Evolutionary conservation across 2,329 filamentous ascomycete species (phyloP).

Genomic region (Aplosporella prunicola): DNA sequence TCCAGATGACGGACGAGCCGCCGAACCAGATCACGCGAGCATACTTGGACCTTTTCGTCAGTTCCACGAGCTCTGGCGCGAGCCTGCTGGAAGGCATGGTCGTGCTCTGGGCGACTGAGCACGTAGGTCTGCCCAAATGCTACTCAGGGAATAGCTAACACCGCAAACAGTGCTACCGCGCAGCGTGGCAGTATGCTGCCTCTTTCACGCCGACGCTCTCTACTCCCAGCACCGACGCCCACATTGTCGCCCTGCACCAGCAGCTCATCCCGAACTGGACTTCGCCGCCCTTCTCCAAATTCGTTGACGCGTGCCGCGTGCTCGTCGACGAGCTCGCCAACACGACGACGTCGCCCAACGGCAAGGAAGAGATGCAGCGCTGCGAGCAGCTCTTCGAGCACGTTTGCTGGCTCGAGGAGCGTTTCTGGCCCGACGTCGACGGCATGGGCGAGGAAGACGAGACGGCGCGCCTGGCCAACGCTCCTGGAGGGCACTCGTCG

Average conservation of each 20-base stretch:
- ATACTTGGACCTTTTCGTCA: conserved; percentile 51
- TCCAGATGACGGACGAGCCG: conserved; percentile 40
- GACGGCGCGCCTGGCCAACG: conserved; percentile 8
- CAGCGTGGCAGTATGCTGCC: conserved; percentile 40
- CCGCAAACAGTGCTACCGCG: conserved; percentile 36
- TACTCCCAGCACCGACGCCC: conserved; percentile 30
- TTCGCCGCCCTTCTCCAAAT: conserved; percentile 40
- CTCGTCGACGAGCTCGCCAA: conserved; percentile 43
- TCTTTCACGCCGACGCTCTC: conserved; percentile 33
- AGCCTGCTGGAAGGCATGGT: conserved; percentile 58
- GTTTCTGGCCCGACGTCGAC: conserved; percentile 41
- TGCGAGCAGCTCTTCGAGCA: conserved; percentile 41
- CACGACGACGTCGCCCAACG: conserved; percentile 36
- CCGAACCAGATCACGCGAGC: conserved; percentile 42
- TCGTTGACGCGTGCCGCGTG: conserved; percentile 39
- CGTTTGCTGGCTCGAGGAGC: conserved; percentile 39
- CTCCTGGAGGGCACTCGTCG: no score
- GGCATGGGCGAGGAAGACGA: conserved; percentile 40
- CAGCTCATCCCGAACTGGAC: conserved; percentile 44
- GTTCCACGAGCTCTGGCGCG: conserved; percentile 41
- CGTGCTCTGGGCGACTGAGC: conserved; percentile 70
- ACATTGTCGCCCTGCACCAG: conserved; percentile 41
- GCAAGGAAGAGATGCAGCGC: conserved; percentile 38
- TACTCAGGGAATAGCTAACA: conserved; percentile 13
- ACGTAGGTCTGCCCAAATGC: conserved; percentile 26